A percentile compares a stretch with the other conserved stretches of the same genome.
phyloP scores from a whole-genome alignment of 2,329 filamentous ascomycete genomes.

The Cercospora sp. region DNA sequence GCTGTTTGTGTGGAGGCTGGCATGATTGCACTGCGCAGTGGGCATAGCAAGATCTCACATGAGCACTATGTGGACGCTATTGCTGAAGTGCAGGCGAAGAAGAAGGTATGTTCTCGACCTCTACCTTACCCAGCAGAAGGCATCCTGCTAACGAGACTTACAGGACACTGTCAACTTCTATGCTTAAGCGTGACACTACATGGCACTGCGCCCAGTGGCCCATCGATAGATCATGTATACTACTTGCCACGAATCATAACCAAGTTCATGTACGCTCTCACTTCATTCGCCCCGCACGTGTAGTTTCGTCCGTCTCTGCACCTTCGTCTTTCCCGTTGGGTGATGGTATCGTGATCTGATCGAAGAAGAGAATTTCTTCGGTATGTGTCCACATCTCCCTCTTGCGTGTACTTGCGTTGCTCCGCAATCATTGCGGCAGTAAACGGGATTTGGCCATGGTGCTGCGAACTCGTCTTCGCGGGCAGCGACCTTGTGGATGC shows the following conservation, averaged over 20 bases:
- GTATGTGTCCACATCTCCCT: too few species aligned
- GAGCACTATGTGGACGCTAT: slow-evolving; percentile 99
- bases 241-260: slow-evolving; percentile 11
- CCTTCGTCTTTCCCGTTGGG: too few species aligned
- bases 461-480: too few species aligned
- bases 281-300: not conserved
- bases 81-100: slow-evolving; percentile 90
- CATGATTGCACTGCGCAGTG: slow-evolving; percentile 95
- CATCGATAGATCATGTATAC: slow-evolving; percentile 23
- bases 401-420: too few species aligned
- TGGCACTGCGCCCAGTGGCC: slow-evolving; percentile 2
- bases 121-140: not conserved
- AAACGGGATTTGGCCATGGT: too few species aligned
- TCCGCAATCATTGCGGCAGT: too few species aligned
- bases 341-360: too few species aligned
- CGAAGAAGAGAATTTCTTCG: too few species aligned
- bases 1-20: slow-evolving; percentile 98
- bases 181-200: slow-evolving; percentile 30
- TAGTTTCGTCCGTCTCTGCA: not conserved
- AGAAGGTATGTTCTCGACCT: slow-evolving; percentile 62
- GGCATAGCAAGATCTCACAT: slow-evolving; percentile 94
- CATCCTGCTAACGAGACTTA: slow-evolving; percentile 14
- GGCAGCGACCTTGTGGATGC: too few species aligned
- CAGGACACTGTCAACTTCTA: slow-evolving; percentile 42
- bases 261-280: not conserved